Conservation (phyloP, 306 rosid genomes). For the Trichosanthes cucumerina region DNA sequence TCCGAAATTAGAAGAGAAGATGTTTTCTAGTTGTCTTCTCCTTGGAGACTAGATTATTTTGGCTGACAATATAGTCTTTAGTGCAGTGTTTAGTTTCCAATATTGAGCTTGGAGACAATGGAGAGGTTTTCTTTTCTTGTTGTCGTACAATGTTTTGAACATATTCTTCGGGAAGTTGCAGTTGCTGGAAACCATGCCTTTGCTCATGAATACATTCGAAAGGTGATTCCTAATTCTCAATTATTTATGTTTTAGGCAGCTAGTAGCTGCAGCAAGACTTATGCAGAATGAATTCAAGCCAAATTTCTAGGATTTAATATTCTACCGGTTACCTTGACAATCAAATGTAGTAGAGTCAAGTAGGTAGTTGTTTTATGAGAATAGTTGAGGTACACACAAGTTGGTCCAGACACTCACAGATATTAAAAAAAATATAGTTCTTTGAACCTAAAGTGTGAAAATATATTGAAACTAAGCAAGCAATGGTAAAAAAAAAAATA, state of each 20-base stretch:
- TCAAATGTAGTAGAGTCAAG: too few relatives aligned
- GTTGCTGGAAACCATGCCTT: not conserved
- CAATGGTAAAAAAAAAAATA: not conserved
- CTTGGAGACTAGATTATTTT: not conserved
- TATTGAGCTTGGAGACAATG: not conserved
- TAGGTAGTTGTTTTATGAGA: too few relatives aligned
- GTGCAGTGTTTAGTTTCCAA: not conserved
- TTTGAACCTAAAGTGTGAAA: not conserved
- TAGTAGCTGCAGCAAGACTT: too few relatives aligned
- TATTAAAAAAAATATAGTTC: too few relatives aligned
- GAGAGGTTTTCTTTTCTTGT: not conserved
- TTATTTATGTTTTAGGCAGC: not conserved
- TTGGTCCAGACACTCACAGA: too few relatives aligned
- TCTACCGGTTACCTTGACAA: too few relatives aligned
- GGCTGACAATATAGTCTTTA: not conserved
- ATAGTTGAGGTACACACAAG: too few relatives aligned
- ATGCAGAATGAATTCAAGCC: too few relatives aligned
- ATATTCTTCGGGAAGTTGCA: not conserved
- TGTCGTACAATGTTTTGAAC: not conserved
- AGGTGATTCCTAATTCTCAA: not conserved
- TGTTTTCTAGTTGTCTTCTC: not conserved
- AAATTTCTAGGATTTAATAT: too few relatives aligned
- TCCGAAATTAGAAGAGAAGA: slow-evolving; percentile 15
- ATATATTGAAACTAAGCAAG: not conserved
- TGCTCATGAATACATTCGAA: not conserved